Evolutionary conservation across 129 eudicot genomes (phyloP), one percentile per base, ranked within the genome.

Genomic region (Lonicera japonica): DNA sequence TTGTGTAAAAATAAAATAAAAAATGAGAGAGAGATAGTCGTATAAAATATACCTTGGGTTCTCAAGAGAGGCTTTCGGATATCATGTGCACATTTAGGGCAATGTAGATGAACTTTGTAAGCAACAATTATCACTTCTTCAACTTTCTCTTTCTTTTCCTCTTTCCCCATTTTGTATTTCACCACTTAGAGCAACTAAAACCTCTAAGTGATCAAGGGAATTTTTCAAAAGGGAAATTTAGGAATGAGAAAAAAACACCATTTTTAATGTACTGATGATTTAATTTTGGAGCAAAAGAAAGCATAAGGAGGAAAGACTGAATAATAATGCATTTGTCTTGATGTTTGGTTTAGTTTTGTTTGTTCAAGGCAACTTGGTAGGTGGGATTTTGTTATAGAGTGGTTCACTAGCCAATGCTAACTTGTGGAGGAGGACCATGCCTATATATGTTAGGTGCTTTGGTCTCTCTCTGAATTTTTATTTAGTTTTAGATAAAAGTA

Each of bases 51-150:
- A 90, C 97, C 97, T 64, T 81, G 87, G 52, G 80, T 77, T 77
- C 82, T 81, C 68, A 84, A 40, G 21, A 90, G 94, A 20, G 97
- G 95, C 71, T 70, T 82, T 67, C 70, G 69, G 63, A 90, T 86
- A 67, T 84, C 95, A 54, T 68, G 73, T 40, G 95, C 98, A 80
- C 98, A 92, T 72, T 92, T 71, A 45, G 98, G 98, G 73, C 98
- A 92, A 66, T 87, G 98, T 21, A 92, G 67, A 70, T 92, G 59
- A 54, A 83, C 87, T 77, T 84, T 91, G 75, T 82, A 92, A 34
- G 79, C 78, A 36, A 81, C 95, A 61, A 79, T 78, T 45, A 63
- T 73, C 29, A 83, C 80, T 59, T 21, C 23, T 21, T 56, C 57
- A 18, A 11, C 34, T 45, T 67, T 60, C 21, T 58, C 75, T 65